Percentiles rank a stretch among this genome's conserved stretches.
These are phyloP conservation scores for Alliaria petiolata DNA, from an alignment of 345 rosid genomes.

Conservation along the genomic window DNA sequence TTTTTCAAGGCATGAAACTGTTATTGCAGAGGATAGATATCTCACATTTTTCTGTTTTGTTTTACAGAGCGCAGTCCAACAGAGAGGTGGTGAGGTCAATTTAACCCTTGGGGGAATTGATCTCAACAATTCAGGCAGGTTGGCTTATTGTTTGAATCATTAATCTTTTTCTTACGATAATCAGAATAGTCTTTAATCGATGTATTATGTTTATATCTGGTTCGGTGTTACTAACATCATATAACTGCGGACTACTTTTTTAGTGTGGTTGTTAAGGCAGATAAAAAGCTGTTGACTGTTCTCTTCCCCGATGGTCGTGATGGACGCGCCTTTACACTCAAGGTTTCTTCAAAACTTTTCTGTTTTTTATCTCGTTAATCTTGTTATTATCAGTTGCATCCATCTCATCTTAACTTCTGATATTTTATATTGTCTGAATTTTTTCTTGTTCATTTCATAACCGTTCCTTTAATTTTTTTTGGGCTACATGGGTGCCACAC, in stretches of 20 bases:
- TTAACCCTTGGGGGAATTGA: conserved; percentile 90
- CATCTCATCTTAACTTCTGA: not conserved
- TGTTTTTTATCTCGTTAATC: not conserved
- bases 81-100: conserved; percentile 70
- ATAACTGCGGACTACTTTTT: conserved; percentile 28
- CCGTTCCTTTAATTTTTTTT: not conserved
- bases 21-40: not conserved
- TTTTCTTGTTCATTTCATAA: not conserved
- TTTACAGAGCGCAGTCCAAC: conserved; percentile 59
- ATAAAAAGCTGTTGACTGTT: conserved; percentile 91
- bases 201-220: conserved; percentile 1
- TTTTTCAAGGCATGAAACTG: not conserved
- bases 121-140: conserved; percentile 99
- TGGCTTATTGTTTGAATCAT: conserved; percentile 50
- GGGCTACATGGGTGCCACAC: too few species aligned
- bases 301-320: conserved; percentile 96
- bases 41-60: conserved; percentile 17
- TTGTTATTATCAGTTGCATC: not conserved
- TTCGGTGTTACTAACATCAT: conserved; percentile 23
- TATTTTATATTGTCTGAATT: not conserved
- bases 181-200: not conserved
- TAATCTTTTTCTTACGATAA: not conserved
- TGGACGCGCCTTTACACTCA: conserved; percentile 93
- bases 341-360: conserved; percentile 45
- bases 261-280: conserved; percentile 95